A percentile compares a stretch with the other conserved stretches of the same genome.
phyloP scores from a whole-genome alignment of 1,139 yeast genomes.

The Pneumocystis jirovecii region DNA sequence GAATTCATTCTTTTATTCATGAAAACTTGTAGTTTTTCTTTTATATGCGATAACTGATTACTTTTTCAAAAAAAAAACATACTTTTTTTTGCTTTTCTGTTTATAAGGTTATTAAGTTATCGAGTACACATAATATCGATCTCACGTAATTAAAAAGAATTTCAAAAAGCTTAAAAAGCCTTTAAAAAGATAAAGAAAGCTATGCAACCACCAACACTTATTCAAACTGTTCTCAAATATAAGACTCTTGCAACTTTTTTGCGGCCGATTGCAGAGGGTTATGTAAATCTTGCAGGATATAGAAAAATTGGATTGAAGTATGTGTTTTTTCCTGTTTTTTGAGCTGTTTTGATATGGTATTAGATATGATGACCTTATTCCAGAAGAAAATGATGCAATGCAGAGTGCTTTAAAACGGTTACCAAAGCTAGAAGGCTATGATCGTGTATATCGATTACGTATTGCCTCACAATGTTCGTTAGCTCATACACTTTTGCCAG shows the following conservation, averaged over 20 bases:
- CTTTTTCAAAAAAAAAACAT: neutral
- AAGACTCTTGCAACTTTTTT: constrained; percentile 7
- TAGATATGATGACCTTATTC: constrained; percentile 66
- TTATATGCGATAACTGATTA: neutral
- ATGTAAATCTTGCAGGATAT: constrained; percentile 12
- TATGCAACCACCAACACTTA: neutral
- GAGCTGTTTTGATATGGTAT: neutral
- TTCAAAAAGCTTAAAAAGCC: neutral
- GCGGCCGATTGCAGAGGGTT: constrained; percentile 10
- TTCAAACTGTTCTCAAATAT: constrained; percentile 4
- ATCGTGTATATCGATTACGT: constrained; percentile 80
- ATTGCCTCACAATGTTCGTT: constrained; percentile 83
- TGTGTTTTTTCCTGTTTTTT: neutral
- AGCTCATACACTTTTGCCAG: constrained; percentile 73
- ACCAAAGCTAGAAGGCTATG: constrained; percentile 69
- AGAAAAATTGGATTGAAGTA: constrained; percentile 12
- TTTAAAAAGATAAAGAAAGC: neutral
- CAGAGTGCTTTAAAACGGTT: constrained; percentile 81
- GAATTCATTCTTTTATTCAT: neutral
- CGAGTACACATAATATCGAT: neutral
- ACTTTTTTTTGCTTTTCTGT: neutral
- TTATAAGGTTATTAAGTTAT: too few species aligned
- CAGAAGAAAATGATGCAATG: constrained; percentile 74
- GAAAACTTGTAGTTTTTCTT: neutral
- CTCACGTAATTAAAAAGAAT: neutral